phyloP scores from a whole-genome alignment of 1,284 basidiomycete genomes.

The Cerioporus squamosus region DNA sequence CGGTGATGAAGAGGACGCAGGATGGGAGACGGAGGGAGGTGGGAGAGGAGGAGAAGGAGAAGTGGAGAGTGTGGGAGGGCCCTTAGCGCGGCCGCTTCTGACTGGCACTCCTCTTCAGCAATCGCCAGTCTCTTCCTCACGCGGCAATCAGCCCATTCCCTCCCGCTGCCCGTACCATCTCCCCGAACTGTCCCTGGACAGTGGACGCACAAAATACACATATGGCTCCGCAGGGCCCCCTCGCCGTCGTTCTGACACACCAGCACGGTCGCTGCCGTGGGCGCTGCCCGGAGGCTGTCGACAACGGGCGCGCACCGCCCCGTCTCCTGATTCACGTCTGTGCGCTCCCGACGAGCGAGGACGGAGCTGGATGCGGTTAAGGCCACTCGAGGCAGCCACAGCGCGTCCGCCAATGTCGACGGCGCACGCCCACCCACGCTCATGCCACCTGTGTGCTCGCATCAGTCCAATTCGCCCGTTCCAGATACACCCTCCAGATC shows the following conservation, averaged over 20 bases:
- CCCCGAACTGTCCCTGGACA: too few species aligned
- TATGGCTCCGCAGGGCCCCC: background rate
- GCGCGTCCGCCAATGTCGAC: background rate
- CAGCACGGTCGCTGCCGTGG: too few species aligned
- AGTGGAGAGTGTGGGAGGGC: constrained; percentile 24
- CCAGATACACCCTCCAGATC: background rate
- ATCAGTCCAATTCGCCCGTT: background rate
- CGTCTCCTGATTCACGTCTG: background rate
- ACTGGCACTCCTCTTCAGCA: constrained; percentile 1
- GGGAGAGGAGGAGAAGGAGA: constrained; percentile 23
- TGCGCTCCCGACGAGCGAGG: background rate
- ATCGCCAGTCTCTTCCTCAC: constrained; percentile 7
- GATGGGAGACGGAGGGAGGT: constrained; percentile 3
- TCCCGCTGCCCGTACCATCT: background rate
- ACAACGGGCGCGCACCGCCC: background rate
- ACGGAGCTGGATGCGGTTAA: constrained; percentile 6
- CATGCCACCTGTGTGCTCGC: background rate
- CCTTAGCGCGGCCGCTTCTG: constrained; percentile 9
- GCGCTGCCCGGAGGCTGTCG: too few species aligned
- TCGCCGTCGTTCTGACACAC: too few species aligned
- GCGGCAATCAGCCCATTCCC: constrained; percentile 19
- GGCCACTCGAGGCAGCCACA: background rate
- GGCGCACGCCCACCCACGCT: background rate
- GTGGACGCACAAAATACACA: background rate
- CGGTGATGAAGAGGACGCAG: constrained; percentile 19